A percentile compares a stretch with the other conserved stretches of the same genome.
These are phyloP conservation scores for Pezicula rhizophila DNA, from an alignment of 2,329 filamentous ascomycete species.

Conservation along the genomic window DNA sequence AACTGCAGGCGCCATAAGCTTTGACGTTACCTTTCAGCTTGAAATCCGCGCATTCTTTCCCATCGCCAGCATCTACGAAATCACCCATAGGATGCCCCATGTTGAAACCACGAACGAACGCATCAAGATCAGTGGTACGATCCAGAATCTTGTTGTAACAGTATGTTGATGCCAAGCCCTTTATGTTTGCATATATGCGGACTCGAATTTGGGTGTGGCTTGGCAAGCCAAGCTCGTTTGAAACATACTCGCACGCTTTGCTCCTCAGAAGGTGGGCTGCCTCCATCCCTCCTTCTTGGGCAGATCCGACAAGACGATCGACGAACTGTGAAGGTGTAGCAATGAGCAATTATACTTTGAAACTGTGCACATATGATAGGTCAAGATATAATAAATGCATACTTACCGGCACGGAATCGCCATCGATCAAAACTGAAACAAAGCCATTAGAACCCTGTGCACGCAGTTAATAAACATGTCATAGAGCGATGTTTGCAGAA, in stretches of 20 bases:
- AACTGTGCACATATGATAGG: background rate
- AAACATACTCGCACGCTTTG: slow-evolving; percentile 4
- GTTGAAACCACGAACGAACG: slow-evolving; percentile 37
- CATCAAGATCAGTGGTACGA: slow-evolving; percentile 19
- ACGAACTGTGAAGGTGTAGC: slow-evolving; percentile 22
- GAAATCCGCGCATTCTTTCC: slow-evolving; percentile 36
- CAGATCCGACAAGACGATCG: slow-evolving; percentile 26
- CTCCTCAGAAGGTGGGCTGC: slow-evolving; percentile 12
- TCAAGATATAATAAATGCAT: background rate
- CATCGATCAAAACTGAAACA: slow-evolving; percentile 32
- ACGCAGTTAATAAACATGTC: background rate
- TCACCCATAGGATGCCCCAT: slow-evolving; percentile 31
- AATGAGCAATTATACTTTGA: too few relatives aligned
- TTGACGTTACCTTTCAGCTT: slow-evolving; percentile 32
- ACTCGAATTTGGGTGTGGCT: slow-evolving; percentile 25
- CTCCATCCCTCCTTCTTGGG: slow-evolving; percentile 26
- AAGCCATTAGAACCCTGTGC: slow-evolving; percentile 14
- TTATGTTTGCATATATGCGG: slow-evolving; percentile 33
- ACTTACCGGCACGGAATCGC: slow-evolving; percentile 33
- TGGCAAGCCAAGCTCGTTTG: slow-evolving; percentile 4
- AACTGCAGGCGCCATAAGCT: background rate
- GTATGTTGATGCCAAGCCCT: slow-evolving; percentile 31
- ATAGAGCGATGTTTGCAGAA: background rate
- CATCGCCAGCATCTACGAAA: slow-evolving; percentile 35
- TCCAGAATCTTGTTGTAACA: slow-evolving; percentile 22